phyloP scores from a whole-genome alignment of 2,329 filamentous ascomycete genomes.

The Paecilomyces formosus region DNA sequence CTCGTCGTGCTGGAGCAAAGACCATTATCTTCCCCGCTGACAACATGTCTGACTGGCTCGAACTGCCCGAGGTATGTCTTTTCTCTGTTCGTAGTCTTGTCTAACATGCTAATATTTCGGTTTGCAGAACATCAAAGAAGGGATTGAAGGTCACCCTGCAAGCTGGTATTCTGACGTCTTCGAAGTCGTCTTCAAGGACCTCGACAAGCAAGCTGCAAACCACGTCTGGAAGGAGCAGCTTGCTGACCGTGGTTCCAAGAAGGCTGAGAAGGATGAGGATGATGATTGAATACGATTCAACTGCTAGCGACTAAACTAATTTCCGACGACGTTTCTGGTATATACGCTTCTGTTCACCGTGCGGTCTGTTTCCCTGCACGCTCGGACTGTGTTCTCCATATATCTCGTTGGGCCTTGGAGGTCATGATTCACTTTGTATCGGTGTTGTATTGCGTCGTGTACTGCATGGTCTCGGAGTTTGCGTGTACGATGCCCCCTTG shows the following conservation, averaged over 20 bases:
- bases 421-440: not conserved
- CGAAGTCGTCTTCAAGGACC: conserved; percentile 74
- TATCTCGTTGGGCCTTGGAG: not conserved
- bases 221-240: conserved; percentile 61
- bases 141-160: conserved; percentile 83
- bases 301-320: not conserved
- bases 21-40: conserved; percentile 92
- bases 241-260: conserved; percentile 49
- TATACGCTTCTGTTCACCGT: not conserved
- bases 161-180: conserved; percentile 95
- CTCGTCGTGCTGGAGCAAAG: conserved; percentile 81
- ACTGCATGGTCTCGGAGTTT: not conserved
- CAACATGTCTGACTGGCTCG: conserved; percentile 94
- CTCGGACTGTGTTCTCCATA: not conserved
- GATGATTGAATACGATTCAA: conserved; percentile 4
- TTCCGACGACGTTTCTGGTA: not conserved
- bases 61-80: conserved; percentile 80
- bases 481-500: not conserved
- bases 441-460: not conserved
- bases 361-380: not conserved
- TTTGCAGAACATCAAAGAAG: conserved; percentile 89
- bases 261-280: conserved; percentile 16
- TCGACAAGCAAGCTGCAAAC: conserved; percentile 68
- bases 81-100: not conserved
- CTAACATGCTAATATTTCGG: not conserved